Percentiles rank a stretch among this genome's conserved stretches.
These are phyloP conservation scores for Perilla frutescens DNA, from an alignment of 257 asterid genomes.

Conservation along the genomic window DNA sequence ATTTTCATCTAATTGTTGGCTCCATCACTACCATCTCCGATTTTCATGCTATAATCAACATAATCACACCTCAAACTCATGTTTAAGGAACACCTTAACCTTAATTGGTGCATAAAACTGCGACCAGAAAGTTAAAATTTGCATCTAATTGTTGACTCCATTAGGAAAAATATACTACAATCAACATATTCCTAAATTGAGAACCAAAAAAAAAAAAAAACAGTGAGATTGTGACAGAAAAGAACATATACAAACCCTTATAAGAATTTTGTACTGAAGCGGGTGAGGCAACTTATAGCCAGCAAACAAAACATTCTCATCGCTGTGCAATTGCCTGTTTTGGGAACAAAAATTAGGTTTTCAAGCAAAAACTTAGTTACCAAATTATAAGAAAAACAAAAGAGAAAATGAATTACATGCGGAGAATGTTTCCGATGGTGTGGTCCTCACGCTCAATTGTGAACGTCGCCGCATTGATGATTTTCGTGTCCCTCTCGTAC, in stretches of 20 bases:
- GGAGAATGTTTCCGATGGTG: conserved; percentile 89
- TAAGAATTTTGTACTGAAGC: conserved; percentile 87
- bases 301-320: conserved; percentile 79
- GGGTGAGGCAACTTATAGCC: conserved; percentile 99
- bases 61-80: neutral
- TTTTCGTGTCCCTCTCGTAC: conserved; percentile 93
- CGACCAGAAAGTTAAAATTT: neutral
- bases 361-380: neutral
- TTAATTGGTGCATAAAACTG: neutral
- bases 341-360: conserved; percentile 34
- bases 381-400: neutral
- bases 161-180: neutral
- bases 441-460: conserved; percentile 96
- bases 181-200: neutral
- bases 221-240: neutral
- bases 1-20: neutral
- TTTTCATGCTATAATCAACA: neutral
- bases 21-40: neutral
- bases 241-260: conserved; percentile 67
- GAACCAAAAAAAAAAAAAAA: neutral
- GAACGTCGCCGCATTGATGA: conserved; percentile 89
- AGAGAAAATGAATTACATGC: conserved; percentile 54
- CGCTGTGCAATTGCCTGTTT: conserved; percentile 92
- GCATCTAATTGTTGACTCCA: neutral
- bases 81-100: neutral